A percentile compares a stretch with the other conserved stretches of the same genome.
Conservation (phyloP, 257 asterid species). For the Misopates orontium region DNA sequence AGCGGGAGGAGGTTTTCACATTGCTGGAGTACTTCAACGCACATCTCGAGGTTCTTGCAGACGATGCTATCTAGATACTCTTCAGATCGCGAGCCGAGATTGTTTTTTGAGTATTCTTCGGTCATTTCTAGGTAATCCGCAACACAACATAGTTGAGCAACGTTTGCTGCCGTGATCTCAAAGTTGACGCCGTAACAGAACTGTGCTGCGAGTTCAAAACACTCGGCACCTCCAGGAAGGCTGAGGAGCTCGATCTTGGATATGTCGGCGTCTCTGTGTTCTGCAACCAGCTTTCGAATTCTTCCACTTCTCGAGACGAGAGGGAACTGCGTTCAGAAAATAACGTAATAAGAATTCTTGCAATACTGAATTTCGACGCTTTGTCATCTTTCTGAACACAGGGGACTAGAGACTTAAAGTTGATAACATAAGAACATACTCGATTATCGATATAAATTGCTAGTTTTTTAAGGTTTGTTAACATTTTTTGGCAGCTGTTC, state of each 20-base stretch:
- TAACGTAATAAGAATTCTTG: conserved; percentile 6
- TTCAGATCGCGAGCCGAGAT: conserved; percentile 72
- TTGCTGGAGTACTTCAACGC: conserved; percentile 77
- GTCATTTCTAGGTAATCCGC: conserved; percentile 92
- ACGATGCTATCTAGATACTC: conserved; percentile 73
- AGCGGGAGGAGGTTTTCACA: conserved; percentile 87
- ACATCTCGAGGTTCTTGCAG: conserved; percentile 78
- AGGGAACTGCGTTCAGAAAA: conserved; percentile 66
- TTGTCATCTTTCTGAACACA: no score
- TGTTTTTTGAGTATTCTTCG: conserved; percentile 76
- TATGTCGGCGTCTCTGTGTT: conserved; percentile 66
- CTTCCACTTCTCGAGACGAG: conserved; percentile 93
- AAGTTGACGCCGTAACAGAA: conserved; percentile 90
- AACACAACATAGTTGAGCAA: conserved; percentile 74
- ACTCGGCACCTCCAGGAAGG: conserved; percentile 86
- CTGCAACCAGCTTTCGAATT: conserved; percentile 76
- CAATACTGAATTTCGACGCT: not conserved
- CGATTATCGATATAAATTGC: no score
- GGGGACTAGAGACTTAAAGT: not conserved
- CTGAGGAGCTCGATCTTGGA: conserved; percentile 67
- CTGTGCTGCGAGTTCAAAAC: conserved; percentile 88
- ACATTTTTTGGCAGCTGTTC: no score
- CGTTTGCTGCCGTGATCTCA: conserved; percentile 82
- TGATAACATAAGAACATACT: no score
- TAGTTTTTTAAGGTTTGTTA: no score